Conservation (phyloP, 1,139 yeast species). For the Insectozyma bohioensis region DNA sequence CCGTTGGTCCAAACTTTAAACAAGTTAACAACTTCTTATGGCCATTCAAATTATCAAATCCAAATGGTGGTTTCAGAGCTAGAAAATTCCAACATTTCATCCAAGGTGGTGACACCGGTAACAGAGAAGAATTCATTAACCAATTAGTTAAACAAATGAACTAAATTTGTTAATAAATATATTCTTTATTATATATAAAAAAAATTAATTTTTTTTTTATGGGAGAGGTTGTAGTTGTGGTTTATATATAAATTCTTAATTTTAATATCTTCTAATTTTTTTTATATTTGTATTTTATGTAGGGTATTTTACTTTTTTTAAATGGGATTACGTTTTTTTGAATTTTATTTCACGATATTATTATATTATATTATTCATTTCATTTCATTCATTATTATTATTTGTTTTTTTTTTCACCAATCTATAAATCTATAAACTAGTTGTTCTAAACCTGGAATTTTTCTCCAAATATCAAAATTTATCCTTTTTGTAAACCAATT, state of each 20-base stretch:
- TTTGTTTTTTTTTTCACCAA: no score
- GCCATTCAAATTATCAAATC: slow-evolving; percentile 99
- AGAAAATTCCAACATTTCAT: slow-evolving; percentile 99
- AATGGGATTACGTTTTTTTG: slow-evolving; percentile 4
- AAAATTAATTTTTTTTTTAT: slow-evolving; percentile 7
- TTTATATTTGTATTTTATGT: slow-evolving; percentile 7
- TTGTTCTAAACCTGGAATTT: slow-evolving; percentile 10
- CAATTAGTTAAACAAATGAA: slow-evolving; percentile 96
- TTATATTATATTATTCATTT: no score
- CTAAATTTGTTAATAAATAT: slow-evolving; percentile 40
- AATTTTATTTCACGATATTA: neutral
- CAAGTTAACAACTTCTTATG: slow-evolving; percentile 99
- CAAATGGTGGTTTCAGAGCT: slow-evolving; percentile 99
- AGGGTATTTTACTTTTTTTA: no score
- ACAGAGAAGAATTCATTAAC: slow-evolving; percentile 99
- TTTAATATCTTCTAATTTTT: slow-evolving; percentile 4
- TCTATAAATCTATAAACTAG: slow-evolving; percentile 10
- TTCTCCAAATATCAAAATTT: no score
- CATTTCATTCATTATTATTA: no score
- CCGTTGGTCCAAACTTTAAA: slow-evolving; percentile 99
- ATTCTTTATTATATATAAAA: no score
- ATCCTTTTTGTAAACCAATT: no score
- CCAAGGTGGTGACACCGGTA: slow-evolving; percentile 99
- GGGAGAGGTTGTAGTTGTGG: slow-evolving; percentile 7
- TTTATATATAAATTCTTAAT: slow-evolving; percentile 8